Evolutionary conservation across 1,284 basidiomycete genomes (phyloP), one percentile per base, ranked within the genome.

Genomic region (Ganoderma resinaceum): DNA sequence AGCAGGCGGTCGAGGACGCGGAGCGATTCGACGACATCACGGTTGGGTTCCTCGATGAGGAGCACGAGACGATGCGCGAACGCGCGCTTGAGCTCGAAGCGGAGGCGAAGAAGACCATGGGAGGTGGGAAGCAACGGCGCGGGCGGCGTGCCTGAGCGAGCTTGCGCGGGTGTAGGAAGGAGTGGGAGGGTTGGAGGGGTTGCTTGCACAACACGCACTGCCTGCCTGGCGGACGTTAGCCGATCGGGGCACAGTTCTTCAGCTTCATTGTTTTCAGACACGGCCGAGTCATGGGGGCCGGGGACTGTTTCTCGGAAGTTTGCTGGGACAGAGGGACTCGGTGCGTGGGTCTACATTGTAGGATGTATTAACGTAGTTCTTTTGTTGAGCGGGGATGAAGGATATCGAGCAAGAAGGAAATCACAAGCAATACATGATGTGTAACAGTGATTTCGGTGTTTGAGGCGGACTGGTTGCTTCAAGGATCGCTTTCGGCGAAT

Each of bases 11-110:
- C 20, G 89, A 91, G 42, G 89, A 92, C 72, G 86, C 82, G 18
- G 91, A 92, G 77, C 80, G 81, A 70, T 92, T 90, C 75, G 86
- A 91, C 71, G 86, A 91, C 75, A 84, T 89, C 68, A 87, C 85
- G 12, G 83, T 88, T 18, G 87, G 88, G 6, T 84, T 89, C 65
- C 82, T 90, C 82, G 89, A 91, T 64, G 89, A 91, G 78, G 89
- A 89, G 73, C 72, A 73, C 62, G 70, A 66, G 62, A 66, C 66
- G 55, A 72, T 73, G 69, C 64, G 71, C 8, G 66, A 23, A 66
- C 65, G 57, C 52, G 52, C 5, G 12, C 52, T 14, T 29, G 52
- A 53, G 52, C 26, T 55, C 7, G 70, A 68, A 60, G 31, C 63
- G 33, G 66, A 42, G 31, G 58, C 40, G 38, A 67, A 68, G 71